Evolutionary conservation across 2,329 filamentous ascomycete genomes (phyloP).

Genomic region (Chrysoporthe austroafricana): DNA sequence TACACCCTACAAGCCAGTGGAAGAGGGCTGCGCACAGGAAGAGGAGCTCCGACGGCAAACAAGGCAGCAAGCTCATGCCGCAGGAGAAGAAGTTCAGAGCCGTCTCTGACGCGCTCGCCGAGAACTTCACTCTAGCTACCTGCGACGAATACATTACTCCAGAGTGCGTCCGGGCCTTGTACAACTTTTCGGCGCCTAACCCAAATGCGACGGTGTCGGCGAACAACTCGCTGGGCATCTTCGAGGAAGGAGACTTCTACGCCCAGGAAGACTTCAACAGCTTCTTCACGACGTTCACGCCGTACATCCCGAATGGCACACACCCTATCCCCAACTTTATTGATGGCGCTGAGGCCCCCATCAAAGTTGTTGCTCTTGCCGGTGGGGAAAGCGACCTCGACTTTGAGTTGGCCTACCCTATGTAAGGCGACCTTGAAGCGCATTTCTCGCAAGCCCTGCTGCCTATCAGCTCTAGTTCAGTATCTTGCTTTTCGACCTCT

Average conservation of each 20-base stretch:
- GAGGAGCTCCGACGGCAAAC: background rate
- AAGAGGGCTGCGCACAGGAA: constrained; percentile 6
- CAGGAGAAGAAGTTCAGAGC: constrained; percentile 1
- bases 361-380: constrained; percentile 6
- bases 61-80: constrained; percentile 10
- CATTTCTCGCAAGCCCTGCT: too few species aligned
- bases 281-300: constrained; percentile 16
- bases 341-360: constrained; percentile 18
- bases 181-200: constrained; percentile 34
- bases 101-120: constrained; percentile 2
- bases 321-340: constrained; percentile 18
- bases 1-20: constrained; percentile 12
- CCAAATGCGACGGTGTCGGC: constrained; percentile 16
- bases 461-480: too few species aligned
- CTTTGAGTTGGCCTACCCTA: constrained; percentile 19
- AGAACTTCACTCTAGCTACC: constrained; percentile 27
- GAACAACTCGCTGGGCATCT: constrained; percentile 27
- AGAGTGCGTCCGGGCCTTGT: constrained; percentile 38
- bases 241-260: constrained; percentile 26
- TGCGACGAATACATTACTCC: constrained; percentile 40
- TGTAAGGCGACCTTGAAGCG: background rate
- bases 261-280: constrained; percentile 23
- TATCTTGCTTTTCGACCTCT: too few species aligned
- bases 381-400: constrained; percentile 21
- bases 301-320: constrained; percentile 18